phyloP scores from a whole-genome alignment of 176 grass and related monocot species.

The Triticum monococcum region DNA sequence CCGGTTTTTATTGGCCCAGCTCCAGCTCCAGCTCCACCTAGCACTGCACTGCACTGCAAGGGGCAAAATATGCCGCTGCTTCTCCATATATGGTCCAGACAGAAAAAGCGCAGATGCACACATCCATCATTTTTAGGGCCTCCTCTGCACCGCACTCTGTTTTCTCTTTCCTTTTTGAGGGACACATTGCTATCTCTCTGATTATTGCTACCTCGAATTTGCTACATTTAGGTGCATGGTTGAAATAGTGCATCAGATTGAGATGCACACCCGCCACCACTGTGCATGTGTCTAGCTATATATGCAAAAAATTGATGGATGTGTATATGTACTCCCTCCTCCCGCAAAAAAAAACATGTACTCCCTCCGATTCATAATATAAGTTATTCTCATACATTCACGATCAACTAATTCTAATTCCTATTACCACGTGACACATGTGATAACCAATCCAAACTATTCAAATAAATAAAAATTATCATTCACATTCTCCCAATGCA shows the following conservation, averaged over 20 bases:
- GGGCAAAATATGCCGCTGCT: not conserved
- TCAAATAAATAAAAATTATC: too few relatives aligned
- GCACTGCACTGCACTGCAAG: not conserved
- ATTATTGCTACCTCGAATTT: not conserved
- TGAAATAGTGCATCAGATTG: not conserved
- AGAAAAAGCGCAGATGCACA: not conserved
- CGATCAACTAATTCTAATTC: too few relatives aligned
- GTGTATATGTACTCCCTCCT: too few relatives aligned
- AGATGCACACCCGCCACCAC: not conserved
- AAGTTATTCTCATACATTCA: too few relatives aligned
- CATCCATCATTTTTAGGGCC: not conserved
- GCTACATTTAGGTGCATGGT: not conserved
- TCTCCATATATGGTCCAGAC: not conserved
- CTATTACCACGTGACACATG: too few relatives aligned
- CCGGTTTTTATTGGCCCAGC: not conserved
- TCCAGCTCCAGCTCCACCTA: not conserved
- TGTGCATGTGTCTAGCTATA: not conserved
- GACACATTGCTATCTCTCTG: not conserved
- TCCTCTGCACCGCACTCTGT: not conserved
- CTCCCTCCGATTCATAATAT: too few relatives aligned
- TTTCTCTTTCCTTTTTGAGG: not conserved
- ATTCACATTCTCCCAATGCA: too few relatives aligned
- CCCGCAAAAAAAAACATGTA: too few relatives aligned
- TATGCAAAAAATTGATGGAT: not conserved
- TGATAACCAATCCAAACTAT: too few relatives aligned